Evolutionary conservation across 1,284 basidiomycete species (phyloP), one percentile per base, ranked within the genome.

Genomic region (Fistulinella cinereoalba): DNA sequence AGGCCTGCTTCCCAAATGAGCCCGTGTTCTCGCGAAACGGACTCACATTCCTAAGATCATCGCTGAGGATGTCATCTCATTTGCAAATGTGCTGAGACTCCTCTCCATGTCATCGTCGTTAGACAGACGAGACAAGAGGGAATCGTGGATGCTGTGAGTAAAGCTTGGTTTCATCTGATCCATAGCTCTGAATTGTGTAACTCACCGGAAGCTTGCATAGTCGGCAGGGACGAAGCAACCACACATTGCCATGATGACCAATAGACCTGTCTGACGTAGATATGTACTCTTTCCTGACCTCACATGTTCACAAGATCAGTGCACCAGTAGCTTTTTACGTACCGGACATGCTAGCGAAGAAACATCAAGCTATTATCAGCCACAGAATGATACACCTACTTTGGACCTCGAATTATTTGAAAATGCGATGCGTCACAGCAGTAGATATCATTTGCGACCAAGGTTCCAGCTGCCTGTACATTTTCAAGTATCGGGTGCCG

Each of bases 211-310:
- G 56, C 84, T 90, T 8, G 89, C 92, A 62, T 92, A 94, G 61
- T 92, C 87, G 0, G 91, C 92, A 0, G 95, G 92, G 1, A 97
- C 87, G 62, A 92, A 95, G 66, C 85, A 92, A 0, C 94, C 93
- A 51, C 83, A 81, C 81, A 92, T 85, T 0, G 91, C 92, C 79
- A 96, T 87, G 16, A 96, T 73, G 0, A 81, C 77, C 37, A 97
- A 70, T 3, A 97, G 73, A 0, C 87, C 95, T 24, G 93, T 80
- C 62, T 97, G 93, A 16, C 85, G 80, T 10, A 98, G 72, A 59
- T 94, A 95, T 0, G 94, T 97, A 62, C 89, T 96, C 68, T 98
- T 98, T 1, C 92, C 92, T 76, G 56, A 42, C n/a, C n/a, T n/a
- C n/a, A n/a, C n/a, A 39, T 37, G 19, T 16, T 31, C 6, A 33